phyloP scores from a whole-genome alignment of 2,329 filamentous ascomycete genomes.

The Talaromyces sp. region DNA sequence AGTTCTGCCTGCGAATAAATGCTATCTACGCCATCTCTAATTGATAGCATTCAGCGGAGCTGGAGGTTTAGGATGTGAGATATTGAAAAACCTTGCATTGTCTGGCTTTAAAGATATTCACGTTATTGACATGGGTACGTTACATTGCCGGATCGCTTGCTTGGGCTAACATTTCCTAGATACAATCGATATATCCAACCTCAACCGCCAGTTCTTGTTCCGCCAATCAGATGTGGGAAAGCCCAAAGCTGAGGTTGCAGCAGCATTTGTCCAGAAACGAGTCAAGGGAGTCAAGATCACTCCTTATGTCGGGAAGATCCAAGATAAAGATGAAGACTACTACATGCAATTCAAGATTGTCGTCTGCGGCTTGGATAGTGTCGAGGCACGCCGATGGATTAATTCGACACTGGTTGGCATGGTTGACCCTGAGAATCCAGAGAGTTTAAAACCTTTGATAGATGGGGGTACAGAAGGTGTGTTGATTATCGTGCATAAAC shows the following conservation, averaged over 20 bases:
- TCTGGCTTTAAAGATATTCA: conserved; percentile 96
- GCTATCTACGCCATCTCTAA: conserved; percentile 22
- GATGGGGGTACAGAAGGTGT: conserved; percentile 90
- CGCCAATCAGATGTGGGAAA: conserved; percentile 86
- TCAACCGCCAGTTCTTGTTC: conserved; percentile 97
- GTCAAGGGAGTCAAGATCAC: conserved; percentile 91
- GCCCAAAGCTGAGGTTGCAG: conserved; percentile 88
- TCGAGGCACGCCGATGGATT: conserved; percentile 97
- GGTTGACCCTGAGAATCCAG: conserved; percentile 75
- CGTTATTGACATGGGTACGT: conserved; percentile 93
- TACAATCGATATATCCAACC: conserved; percentile 96
- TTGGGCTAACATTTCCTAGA: conserved; percentile 50
- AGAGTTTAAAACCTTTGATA: conserved; percentile 86
- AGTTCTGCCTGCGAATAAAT: conserved; percentile 12
- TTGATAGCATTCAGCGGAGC: conserved; percentile 68
- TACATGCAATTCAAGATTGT: conserved; percentile 96
- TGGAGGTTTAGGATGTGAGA: conserved; percentile 90
- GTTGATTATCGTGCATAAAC: background rate
- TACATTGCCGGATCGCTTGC: background rate
- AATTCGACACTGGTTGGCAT: conserved; percentile 88
- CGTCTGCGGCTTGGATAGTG: conserved; percentile 91
- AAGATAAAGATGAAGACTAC: conserved; percentile 93
- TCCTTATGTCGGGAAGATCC: conserved; percentile 88
- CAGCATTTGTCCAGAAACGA: conserved; percentile 80
- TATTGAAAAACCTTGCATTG: conserved; percentile 90